Base-by-base conservation (phyloP, 225 moss, liverwort and hornwort species). In the Lunularia cruciata region DNA sequence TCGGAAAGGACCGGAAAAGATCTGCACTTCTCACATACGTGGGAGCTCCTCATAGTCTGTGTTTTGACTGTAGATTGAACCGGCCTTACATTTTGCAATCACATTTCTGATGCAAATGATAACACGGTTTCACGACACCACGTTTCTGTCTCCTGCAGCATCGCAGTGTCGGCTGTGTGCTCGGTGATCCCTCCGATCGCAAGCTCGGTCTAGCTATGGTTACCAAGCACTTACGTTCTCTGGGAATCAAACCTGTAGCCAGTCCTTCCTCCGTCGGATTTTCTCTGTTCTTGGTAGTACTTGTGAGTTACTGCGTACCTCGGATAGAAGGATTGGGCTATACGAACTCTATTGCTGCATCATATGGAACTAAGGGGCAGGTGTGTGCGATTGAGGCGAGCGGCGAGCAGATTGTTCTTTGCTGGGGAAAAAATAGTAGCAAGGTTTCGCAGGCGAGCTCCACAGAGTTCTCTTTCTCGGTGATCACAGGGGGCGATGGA, bases 351-450 rank as follows among this genome's bases (percentile, higher is more conserved):
- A 85, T 88, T 51, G 85, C 83, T 55, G 85, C 83, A 12, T 77
- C 88, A 25, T 86, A 88, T n/a, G 86, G 83, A n/a, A 60, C 27
- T 9, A 20, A 51, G 22, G 85, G 73, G 9, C 65, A 83, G 12
- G 83, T 85, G 10, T 88, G 85, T 40, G 88, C 77, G 33, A 83
- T 88, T 48, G 85, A 86, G 63, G 88, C 88, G 5, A 85, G 85
- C 58, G 81, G 83, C 26, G 83, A 81, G 25, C 85, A 88, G 58
- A 67, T 73, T 3, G 81, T 77, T 16, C 57, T 81, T 15, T 88
- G 88, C 54, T 88, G 88, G 88, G 85, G 88, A 12, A 76, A 70
- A 42, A 76, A 65, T 23, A 70, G 49, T 45, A 69, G 66, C 32
- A 69, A 70, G 43, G 43, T 68, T n/a, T 73, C 59, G 30, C 76